Evolutionary conservation across 805 yeast species (phyloP), one percentile per base, ranked within the genome.

Genomic region (Ogataea populi-albae): DNA sequence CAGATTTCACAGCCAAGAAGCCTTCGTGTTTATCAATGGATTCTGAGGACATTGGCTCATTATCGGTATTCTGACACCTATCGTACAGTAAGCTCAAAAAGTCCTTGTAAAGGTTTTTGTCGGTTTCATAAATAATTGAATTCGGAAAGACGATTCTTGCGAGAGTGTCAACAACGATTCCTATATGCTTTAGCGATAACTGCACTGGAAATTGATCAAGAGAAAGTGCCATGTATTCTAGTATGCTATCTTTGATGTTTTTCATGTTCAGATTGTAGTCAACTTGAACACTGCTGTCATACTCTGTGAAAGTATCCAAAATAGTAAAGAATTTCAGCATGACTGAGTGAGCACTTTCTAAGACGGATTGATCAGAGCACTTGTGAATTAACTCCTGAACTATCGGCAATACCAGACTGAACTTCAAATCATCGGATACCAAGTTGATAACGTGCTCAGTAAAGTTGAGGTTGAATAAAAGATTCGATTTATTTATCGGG

Each of bases 261-360:
- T 12, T 6, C 37, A 41, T 26, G 32, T 46, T 46, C 15, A 22
- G 18, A 14, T 32, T 32, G 26, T 45, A 49, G 30, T 23, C 55
- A 34, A 25, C 62, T 40, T 15, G 54, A n/a, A 39, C 35, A 15
- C 25, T 26, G 3, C 39, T 31, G 9, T 39, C 35, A 6, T 41
- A 35, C 21, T 48, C 50, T n/a, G 34, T 26, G 26, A 38, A 40
- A 3, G 50, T 37, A 21, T 56, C 57, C 8, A 52, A 24, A 10
- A 44, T 38, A 11, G 53, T 47, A 24, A 59, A 46, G 35, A 46
- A 54, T 28, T 53, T 52, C 24, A 76, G 50, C 51, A 70, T 60
- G 1, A 80, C 81, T 0, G 87, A 77, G 52, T 83, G 91, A 1
- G 79, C 66, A 0, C 81, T 74, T 50, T 83, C 91, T 8, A 79